Base-by-base conservation (phyloP, 371 early-diverging fungal genomes). In the Circinella minor region DNA sequence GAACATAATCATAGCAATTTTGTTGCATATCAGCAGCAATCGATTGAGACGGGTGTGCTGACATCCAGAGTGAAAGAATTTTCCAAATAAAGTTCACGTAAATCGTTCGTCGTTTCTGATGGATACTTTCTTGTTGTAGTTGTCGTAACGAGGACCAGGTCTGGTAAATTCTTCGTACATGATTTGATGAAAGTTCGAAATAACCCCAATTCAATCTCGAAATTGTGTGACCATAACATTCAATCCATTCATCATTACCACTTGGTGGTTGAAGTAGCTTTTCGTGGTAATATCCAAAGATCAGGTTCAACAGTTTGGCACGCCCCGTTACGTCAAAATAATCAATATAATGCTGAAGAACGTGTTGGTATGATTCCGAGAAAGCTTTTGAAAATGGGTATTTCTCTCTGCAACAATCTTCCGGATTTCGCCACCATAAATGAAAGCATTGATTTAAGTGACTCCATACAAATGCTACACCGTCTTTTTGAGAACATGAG, bases 221-320 rank as follows among this genome's bases (percentile, higher is more conserved):
- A 10, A 69, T n/a, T 9, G 65, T 60, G 11, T 59, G 34, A 13
- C 49, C 70, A 47, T 43, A 63, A 36, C 27, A 43, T 46, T 57
- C 48, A 8, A 69, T 18, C 60, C 65, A 69, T 43, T 17, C 57
- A 9, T 48, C 60, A 8, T 57, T 47, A 9, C 18, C 20, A n/a
- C 47, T 18, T 4, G 43, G 14, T 10, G 27, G 57, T n/a, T 36
- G 59, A 27, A 69, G 36, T 11, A 65, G 36, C 62, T 38, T n/a
- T 18, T 63, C 59, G 27, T 69, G 70, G 47, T 69, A 69, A 14
- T 57, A 64, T 7, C 57, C 55, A 46, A 69, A 69, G 15, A 69
- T 6, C 36, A 10, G 34, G 13, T 48, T 47, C 3, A 69, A 64
- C 20, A 68, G 18, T 17, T 54, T 49, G 36, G 68, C 47, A 17